phyloP scores from a whole-genome alignment of 169 alveolate genomes.

The Eimeria maxima region DNA sequence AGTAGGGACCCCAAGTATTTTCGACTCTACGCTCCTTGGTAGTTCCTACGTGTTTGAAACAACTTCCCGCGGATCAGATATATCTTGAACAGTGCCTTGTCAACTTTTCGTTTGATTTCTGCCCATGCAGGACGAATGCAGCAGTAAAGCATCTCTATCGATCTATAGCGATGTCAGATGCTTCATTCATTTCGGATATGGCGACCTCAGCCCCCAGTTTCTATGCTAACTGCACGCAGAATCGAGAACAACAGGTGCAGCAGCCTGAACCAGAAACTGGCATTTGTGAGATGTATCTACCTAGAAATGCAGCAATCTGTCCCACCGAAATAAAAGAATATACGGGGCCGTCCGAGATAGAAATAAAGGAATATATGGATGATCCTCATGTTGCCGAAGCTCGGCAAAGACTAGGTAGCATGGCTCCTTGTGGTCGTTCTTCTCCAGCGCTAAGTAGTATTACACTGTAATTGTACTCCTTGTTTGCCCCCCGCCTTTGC shows the following conservation, averaged over 20 bases:
- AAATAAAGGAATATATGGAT: constrained; percentile 1
- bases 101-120: background rate
- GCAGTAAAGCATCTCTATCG: background rate
- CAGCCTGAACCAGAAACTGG: background rate
- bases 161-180: background rate
- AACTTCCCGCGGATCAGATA: background rate
- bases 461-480: background rate
- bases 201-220: background rate
- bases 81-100: background rate
- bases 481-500: background rate
- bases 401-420: background rate
- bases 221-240: background rate
- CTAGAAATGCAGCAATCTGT: background rate
- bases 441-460: background rate
- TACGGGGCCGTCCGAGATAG: background rate
- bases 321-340: background rate
- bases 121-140: background rate
- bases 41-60: background rate
- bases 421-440: background rate
- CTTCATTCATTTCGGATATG: background rate
- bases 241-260: background rate
- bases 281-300: background rate
- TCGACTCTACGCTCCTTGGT: no score
- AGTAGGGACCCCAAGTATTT: background rate
- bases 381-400: background rate